A percentile compares a stretch with the other conserved stretches of the same genome.
These are phyloP conservation scores for Phalaenopsis hybrid DNA, from an alignment of 116 monocot species.

Conservation along the genomic window DNA sequence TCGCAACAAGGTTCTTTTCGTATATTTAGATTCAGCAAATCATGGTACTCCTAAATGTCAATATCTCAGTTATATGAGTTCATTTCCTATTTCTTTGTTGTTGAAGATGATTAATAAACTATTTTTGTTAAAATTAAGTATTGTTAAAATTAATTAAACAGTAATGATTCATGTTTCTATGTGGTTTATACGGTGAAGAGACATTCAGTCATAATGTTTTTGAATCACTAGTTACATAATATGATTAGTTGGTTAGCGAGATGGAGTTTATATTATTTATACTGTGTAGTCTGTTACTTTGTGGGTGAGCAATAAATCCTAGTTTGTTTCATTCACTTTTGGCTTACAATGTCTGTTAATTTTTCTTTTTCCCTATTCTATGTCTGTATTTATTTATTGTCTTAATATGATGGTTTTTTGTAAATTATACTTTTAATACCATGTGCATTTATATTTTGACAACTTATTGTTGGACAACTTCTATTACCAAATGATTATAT, in stretches of 20 bases:
- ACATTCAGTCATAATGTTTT: too few relatives aligned
- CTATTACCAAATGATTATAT: not conserved
- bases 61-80: not conserved
- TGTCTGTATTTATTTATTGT: not conserved
- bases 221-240: too few relatives aligned
- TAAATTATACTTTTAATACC: not conserved
- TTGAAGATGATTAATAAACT: not conserved
- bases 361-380: not conserved
- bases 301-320: too few relatives aligned
- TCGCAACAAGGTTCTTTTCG: slow-evolving; percentile 62
- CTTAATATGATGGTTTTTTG: not conserved
- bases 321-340: not conserved
- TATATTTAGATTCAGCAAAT: not conserved
- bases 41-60: not conserved
- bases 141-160: too few relatives aligned
- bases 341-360: not conserved
- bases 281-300: too few relatives aligned
- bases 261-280: too few relatives aligned
- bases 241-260: too few relatives aligned
- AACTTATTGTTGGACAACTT: not conserved
- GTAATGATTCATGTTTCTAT: too few relatives aligned
- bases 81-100: not conserved
- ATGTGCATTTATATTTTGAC: not conserved
- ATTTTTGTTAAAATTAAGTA: not conserved
- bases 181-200: too few relatives aligned